These are phyloP conservation scores for Platanus orientalis DNA, from an alignment of 164 flowering plant genomes.

Conservation along the genomic window DNA sequence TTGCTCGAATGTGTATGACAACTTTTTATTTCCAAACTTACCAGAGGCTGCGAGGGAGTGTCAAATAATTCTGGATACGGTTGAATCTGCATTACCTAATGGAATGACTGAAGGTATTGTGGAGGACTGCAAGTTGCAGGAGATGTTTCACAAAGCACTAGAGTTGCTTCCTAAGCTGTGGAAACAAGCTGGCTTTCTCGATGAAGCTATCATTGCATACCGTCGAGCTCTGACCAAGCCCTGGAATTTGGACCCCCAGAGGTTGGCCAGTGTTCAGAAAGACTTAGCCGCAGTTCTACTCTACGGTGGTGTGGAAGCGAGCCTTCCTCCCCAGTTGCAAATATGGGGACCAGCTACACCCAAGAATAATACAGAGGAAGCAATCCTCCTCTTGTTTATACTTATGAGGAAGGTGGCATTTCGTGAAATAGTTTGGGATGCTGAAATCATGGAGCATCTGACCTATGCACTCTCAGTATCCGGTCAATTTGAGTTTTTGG, in stretches of 20 bases:
- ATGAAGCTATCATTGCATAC: constrained; percentile 78
- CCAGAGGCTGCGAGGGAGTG: constrained; percentile 90
- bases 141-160: constrained; percentile 81
- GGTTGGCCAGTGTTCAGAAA: constrained; percentile 65
- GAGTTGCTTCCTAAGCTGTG: constrained; percentile 81
- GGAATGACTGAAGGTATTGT: constrained; percentile 56
- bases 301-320: constrained; percentile 73
- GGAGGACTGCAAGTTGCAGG: constrained; percentile 78
- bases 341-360: constrained; percentile 40
- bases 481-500: constrained; percentile 58
- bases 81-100: constrained; percentile 75
- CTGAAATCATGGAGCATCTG: constrained; percentile 75
- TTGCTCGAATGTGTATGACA: background rate
- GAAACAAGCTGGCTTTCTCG: constrained; percentile 63
- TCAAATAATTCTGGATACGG: constrained; percentile 67
- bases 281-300: constrained; percentile 64
- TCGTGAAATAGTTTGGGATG: constrained; percentile 73
- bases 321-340: constrained; percentile 47
- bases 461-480: constrained; percentile 66
- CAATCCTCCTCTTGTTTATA: constrained; percentile 65
- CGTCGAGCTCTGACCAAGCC: constrained; percentile 72
- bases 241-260: constrained; percentile 74
- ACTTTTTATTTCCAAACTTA: background rate
- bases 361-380: constrained; percentile 63
- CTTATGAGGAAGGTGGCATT: constrained; percentile 56